Conservation (phyloP, 495 filamentous ascomycete genomes). For the Penicillium lividum region DNA sequence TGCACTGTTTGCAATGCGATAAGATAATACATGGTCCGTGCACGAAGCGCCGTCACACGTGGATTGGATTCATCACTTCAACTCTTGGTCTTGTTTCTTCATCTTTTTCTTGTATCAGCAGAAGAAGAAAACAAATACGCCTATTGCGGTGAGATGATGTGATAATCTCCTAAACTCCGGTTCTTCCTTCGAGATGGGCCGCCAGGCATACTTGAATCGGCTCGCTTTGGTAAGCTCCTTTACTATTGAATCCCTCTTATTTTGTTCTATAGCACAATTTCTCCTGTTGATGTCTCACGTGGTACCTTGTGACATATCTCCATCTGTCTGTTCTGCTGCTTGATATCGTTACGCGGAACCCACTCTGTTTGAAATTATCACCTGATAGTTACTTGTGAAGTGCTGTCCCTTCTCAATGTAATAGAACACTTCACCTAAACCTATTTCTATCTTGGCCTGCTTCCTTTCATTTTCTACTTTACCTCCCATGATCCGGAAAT, state of each 20-base stretch:
- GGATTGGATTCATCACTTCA: background rate
- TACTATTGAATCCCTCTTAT: conserved; percentile 3
- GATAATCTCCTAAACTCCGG: background rate
- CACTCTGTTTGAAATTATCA: background rate
- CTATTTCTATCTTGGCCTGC: background rate
- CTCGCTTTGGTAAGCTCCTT: conserved; percentile 53
- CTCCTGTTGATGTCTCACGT: background rate
- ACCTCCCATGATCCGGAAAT: background rate
- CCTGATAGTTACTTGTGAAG: background rate
- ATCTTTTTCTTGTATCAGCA: background rate
- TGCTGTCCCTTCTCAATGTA: background rate
- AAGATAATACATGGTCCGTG: conserved; percentile 29
- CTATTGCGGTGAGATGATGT: conserved; percentile 9
- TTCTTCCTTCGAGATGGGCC: conserved; percentile 41
- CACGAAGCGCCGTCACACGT: conserved; percentile 24
- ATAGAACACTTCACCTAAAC: background rate
- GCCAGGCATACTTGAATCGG: conserved; percentile 51
- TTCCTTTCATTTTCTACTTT: conserved; percentile 3
- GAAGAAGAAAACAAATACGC: background rate
- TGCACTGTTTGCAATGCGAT: conserved; percentile 39
- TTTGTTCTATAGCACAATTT: background rate
- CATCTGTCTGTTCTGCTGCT: background rate
- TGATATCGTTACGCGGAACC: background rate
- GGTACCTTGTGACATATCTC: background rate
- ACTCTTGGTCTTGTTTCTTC: background rate